These are phyloP conservation scores for Cryptococcus hybrid DNA, from an alignment of 1,284 basidiomycete species.

Conservation along the genomic window DNA sequence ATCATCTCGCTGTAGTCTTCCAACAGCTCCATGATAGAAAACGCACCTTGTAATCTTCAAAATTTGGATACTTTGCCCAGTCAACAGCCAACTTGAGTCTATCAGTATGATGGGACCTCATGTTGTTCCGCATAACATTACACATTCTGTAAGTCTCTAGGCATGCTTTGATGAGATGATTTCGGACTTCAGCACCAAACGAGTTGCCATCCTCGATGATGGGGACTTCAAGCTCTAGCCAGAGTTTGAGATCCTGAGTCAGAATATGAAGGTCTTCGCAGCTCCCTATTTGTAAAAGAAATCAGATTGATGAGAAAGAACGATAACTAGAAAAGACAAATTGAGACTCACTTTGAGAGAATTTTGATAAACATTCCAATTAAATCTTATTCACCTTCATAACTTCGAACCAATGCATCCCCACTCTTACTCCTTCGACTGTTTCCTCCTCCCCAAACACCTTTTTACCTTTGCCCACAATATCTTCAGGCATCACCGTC, in stretches of 20 bases:
- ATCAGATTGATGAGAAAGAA: too few species aligned
- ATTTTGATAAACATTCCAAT: conserved; percentile 12
- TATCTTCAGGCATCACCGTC: conserved; percentile 6
- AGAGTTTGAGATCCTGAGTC: conserved; percentile 24
- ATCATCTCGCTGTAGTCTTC: not conserved
- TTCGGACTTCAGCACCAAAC: conserved; percentile 37
- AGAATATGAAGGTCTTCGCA: conserved; percentile 23
- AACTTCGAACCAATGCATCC: conserved; percentile 34
- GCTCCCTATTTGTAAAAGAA: conserved; percentile 16
- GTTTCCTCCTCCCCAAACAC: not conserved
- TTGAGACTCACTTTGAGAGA: conserved; percentile 18
- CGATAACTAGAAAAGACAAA: too few species aligned
- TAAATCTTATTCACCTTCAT: conserved; percentile 23
- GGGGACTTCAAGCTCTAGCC: conserved; percentile 38
- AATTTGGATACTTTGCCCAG: conserved; percentile 32
- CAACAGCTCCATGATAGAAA: too few species aligned
- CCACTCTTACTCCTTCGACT: conserved; percentile 6
- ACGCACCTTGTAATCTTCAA: conserved; percentile 15
- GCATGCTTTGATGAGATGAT: conserved; percentile 21
- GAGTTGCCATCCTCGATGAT: conserved; percentile 39
- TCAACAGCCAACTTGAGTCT: conserved; percentile 24
- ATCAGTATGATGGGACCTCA: conserved; percentile 23
- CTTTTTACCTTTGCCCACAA: not conserved
- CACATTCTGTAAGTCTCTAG: conserved; percentile 15
- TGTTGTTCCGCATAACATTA: conserved; percentile 21